A percentile compares a stretch with the other conserved stretches of the same genome.
phyloP scores from a whole-genome alignment of 2,329 filamentous ascomycete species.

The Fusarium nodosum region DNA sequence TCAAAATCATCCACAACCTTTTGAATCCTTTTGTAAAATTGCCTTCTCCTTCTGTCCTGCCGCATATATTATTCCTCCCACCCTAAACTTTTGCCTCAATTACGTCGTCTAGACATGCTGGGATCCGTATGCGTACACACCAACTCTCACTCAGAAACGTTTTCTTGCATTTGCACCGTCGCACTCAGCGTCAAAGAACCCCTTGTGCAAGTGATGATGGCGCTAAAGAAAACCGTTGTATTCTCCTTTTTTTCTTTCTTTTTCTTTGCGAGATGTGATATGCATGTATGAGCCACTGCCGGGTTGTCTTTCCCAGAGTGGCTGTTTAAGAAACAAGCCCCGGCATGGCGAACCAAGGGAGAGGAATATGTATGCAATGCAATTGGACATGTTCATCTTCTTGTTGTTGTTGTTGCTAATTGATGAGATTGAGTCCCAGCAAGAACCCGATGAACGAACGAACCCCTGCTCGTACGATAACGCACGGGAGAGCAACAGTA shows the following conservation, averaged over 20 bases:
- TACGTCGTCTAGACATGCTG: not conserved
- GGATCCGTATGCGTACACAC: constrained; percentile 19
- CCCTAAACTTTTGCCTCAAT: constrained; percentile 11
- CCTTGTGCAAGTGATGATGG: not conserved
- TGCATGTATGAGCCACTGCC: constrained; percentile 3
- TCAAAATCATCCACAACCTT: constrained; percentile 20
- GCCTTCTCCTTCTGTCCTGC: constrained; percentile 27
- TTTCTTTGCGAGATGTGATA: constrained; percentile 4
- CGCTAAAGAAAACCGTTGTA: constrained; percentile 20
- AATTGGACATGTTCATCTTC: constrained; percentile 14
- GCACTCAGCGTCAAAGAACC: constrained; percentile 13
- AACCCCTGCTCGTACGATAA: constrained; percentile 37
- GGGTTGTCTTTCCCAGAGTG: constrained; percentile 13
- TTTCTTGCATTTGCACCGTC: constrained; percentile 1
- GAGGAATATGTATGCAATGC: not conserved
- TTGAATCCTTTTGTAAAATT: constrained; percentile 15
- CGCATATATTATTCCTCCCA: constrained; percentile 13
- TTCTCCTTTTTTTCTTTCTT: not conserved
- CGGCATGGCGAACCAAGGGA: constrained; percentile 13
- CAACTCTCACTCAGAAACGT: constrained; percentile 1
- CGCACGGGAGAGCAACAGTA: constrained; percentile 29
- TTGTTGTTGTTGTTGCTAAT: not conserved
- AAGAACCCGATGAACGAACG: constrained; percentile 1
- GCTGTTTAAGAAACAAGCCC: constrained; percentile 22
- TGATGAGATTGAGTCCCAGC: not conserved